A percentile compares a stretch with the other conserved stretches of the same genome.
Conservation (phyloP, 1,284 basidiomycete species). For the Cerrena zonata region DNA sequence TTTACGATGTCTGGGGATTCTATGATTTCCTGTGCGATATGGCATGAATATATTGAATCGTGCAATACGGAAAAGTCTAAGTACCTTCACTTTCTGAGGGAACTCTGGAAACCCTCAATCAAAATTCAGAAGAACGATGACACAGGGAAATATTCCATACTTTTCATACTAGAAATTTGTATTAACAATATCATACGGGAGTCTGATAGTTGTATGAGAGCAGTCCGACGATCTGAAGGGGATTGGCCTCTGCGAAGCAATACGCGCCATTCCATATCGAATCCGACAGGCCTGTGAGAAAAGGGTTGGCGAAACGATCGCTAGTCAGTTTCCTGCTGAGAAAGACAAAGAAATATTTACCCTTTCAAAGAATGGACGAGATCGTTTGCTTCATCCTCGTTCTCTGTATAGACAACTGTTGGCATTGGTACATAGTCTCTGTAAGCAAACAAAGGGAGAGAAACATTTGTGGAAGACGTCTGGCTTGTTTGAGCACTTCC, state of each 20-base stretch:
- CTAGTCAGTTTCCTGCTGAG: background rate
- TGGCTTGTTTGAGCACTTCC: background rate
- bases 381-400: constrained; percentile 39
- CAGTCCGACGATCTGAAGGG: constrained; percentile 34
- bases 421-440: constrained; percentile 33
- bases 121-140: background rate
- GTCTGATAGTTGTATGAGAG: constrained; percentile 51
- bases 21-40: constrained; percentile 38
- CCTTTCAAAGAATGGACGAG: constrained; percentile 36
- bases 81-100: constrained; percentile 40
- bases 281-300: constrained; percentile 52
- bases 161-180: constrained; percentile 50
- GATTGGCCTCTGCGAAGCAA: constrained; percentile 25
- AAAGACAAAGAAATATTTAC: constrained; percentile 21
- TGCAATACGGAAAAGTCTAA: too few species aligned
- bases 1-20: constrained; percentile 44
- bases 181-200: constrained; percentile 45
- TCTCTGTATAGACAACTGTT: constrained; percentile 34
- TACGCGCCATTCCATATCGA: constrained; percentile 59
- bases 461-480: background rate
- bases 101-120: constrained; percentile 24
- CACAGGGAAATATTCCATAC: too few species aligned
- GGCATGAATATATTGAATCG: background rate
- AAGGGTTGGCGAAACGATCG: too few species aligned
- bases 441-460: constrained; percentile 36